phyloP scores from a whole-genome alignment of 352 stramenopile genomes.

The Phytopythium vexans region DNA sequence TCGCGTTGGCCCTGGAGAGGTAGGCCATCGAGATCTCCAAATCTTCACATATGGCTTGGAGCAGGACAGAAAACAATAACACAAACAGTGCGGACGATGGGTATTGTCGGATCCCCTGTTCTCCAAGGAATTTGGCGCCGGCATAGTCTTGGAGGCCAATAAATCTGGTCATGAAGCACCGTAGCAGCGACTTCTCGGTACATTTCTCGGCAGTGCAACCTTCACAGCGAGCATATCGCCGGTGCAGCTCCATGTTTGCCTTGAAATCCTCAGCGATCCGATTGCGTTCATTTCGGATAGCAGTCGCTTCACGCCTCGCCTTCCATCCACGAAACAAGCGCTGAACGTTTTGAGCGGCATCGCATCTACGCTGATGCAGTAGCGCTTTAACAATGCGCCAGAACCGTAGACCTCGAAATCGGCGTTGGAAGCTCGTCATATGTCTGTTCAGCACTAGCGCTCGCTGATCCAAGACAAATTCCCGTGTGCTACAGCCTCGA shows the following conservation, averaged over 20 bases:
- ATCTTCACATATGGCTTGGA: constrained; percentile 45
- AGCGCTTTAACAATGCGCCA: constrained; percentile 39
- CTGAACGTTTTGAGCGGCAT: constrained; percentile 31
- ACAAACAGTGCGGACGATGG: constrained; percentile 30
- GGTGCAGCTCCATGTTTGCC: constrained; percentile 17
- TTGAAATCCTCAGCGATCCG: constrained; percentile 26
- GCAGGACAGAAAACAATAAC: constrained; percentile 38
- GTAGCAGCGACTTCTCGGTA: constrained; percentile 37
- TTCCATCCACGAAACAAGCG: constrained; percentile 33
- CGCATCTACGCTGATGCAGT: constrained; percentile 22
- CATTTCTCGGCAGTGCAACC: constrained; percentile 24
- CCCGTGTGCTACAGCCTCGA: constrained; percentile 27
- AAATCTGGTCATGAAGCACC: constrained; percentile 48
- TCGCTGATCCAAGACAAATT: constrained; percentile 16
- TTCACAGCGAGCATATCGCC: constrained; percentile 16
- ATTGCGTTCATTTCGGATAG: constrained; percentile 36
- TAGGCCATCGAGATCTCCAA: constrained; percentile 28
- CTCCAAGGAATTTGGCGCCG: constrained; percentile 26
- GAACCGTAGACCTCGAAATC: constrained; percentile 35
- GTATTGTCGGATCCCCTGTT: constrained; percentile 36
- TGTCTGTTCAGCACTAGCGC: constrained; percentile 25
- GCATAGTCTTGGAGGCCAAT: constrained; percentile 45
- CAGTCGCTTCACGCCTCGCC: constrained; percentile 19
- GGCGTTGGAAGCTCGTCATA: constrained; percentile 39
- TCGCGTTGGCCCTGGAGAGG: constrained; percentile 18